These are phyloP conservation scores for Colletotrichum scovillei DNA, from an alignment of 2,329 filamentous ascomycete species.

Conservation along the genomic window DNA sequence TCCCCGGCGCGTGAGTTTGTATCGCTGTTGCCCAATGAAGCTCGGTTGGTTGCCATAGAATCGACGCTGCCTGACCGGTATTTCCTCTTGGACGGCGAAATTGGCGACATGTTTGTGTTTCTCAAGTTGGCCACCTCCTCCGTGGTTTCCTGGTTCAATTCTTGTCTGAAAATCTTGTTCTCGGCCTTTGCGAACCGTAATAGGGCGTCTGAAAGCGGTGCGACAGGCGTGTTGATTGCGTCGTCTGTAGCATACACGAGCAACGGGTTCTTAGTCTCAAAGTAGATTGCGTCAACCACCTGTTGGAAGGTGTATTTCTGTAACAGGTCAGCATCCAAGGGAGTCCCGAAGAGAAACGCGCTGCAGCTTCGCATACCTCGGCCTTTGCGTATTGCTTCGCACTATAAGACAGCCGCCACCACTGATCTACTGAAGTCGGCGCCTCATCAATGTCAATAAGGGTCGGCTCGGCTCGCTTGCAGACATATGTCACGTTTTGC, in stretches of 20 bases:
- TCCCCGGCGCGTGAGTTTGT: constrained; percentile 33
- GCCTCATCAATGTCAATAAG: constrained; percentile 54
- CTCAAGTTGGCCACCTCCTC: constrained; percentile 31
- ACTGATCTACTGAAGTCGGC: constrained; percentile 56
- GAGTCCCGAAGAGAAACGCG: not conserved
- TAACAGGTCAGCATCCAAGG: constrained; percentile 34
- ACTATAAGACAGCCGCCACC: constrained; percentile 64
- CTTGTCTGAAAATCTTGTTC: constrained; percentile 63
- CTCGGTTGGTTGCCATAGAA: constrained; percentile 59
- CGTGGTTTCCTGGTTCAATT: constrained; percentile 54
- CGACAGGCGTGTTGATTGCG: constrained; percentile 50
- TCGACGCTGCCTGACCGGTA: constrained; percentile 58
- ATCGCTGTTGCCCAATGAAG: constrained; percentile 50
- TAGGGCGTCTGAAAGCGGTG: constrained; percentile 51
- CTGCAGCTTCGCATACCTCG: constrained; percentile 54
- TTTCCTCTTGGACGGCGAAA: constrained; percentile 57
- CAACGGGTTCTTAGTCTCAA: constrained; percentile 59
- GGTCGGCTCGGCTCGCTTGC: constrained; percentile 54
- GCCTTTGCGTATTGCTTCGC: constrained; percentile 55
- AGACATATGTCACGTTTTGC: constrained; percentile 61
- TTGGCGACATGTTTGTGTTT: constrained; percentile 29
- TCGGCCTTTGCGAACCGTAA: constrained; percentile 63
- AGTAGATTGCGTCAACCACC: constrained; percentile 58
- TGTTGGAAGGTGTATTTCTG: constrained; percentile 61
- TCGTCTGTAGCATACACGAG: constrained; percentile 66